Base-by-base conservation (phyloP, 257 asterid species). In the Nyctanthes arbortristis region DNA sequence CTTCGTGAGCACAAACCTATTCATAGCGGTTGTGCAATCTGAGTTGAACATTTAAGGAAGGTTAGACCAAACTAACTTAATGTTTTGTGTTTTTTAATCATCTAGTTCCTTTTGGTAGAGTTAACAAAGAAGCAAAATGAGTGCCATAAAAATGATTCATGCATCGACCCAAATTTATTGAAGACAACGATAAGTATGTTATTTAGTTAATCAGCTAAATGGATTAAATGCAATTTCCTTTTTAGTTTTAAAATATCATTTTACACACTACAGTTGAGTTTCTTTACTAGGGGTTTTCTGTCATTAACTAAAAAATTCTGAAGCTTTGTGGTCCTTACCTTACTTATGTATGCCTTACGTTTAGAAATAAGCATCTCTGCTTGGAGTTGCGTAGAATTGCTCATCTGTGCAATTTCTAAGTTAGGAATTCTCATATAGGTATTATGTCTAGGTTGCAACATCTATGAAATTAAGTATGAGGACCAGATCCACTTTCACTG, bases 361-460 rank as follows among this genome's bases (percentile, higher is more conserved):
- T n/a, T 34, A 52, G 36, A 63, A 10, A 32, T 58, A 59, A 66
- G 58, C 61, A 70, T n/a, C n/a, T n/a, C n/a, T n/a, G n/a, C n/a
- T n/a, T n/a, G n/a, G n/a, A 33, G 37, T 62, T 28, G 40, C 70
- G 65, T 28, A 63, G 58, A 33, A 73, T 36, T 68, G 62, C 65
- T 57, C 33, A 61, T 69, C 76, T 49, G 16, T 73, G 63, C 73
- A 55, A 62, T 67, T 77, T 74, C 29, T n/a, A 66, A 66, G 71
- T 68, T 72, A 72, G 79, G 45, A 54, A 27, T 43, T 56, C 52
- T 56, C 20, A 75, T n/a, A 18, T 52, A 60, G 72, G 29, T 22
- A 52, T 52, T 54, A 68, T 61, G 43, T 55, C 28, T 76, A 27
- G 71, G 29, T 52, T 43, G 65, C 68, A 60, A 61, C 30, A n/a